Evolutionary conservation across 2,329 filamentous ascomycete genomes (phyloP), one percentile per base, ranked within the genome.

Genomic region (Alternaria tenuissima): DNA sequence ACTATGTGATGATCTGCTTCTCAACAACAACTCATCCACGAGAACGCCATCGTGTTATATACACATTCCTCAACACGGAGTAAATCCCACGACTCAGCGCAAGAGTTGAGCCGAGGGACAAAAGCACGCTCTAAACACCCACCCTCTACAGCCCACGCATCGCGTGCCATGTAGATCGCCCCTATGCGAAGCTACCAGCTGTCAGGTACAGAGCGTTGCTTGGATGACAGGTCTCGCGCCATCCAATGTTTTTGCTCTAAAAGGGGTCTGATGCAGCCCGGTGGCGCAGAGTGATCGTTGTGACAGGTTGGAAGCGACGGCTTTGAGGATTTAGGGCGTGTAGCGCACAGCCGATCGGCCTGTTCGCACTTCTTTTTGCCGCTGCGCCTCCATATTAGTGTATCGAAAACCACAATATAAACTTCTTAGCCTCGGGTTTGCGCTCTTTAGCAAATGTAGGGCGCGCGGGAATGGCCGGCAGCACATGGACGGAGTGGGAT

Each of bases 341-440:
- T 36, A 49, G 32, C 30, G 46, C 46, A 8, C 20, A 36, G 30
- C 30, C 32, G 32, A 49, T 26, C 46, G 20, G 12, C 46, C 22
- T 49, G 46, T 36, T 38, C 7, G 46, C 46, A n/a, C 20, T 20
- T 49, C 24, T 12, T 49, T 49, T 49, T 38, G 32, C 46, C 46
- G 46, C 30, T 38, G 22, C 30, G 32, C 30, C 46, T 24, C 20
- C 32, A 8, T 12, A 7, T 49, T 49, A 49, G 46, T 38, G 32
- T 49, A 49, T 49, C 46, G 46, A 49, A 26, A 49, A 49, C 46
- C 32, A 49, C 32, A 49, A 49, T 49, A 49, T 14, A 49, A 20
- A 34, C 46, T 48, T 36, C 46, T 32, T 34, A 36, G 30, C 30
- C 28, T 48, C 46, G 30, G 28, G 1, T 48, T 24, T 20, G 46